Base-by-base conservation (phyloP, 2,329 filamentous ascomycete species). In the Cladosporium austrohemisphaericum region DNA sequence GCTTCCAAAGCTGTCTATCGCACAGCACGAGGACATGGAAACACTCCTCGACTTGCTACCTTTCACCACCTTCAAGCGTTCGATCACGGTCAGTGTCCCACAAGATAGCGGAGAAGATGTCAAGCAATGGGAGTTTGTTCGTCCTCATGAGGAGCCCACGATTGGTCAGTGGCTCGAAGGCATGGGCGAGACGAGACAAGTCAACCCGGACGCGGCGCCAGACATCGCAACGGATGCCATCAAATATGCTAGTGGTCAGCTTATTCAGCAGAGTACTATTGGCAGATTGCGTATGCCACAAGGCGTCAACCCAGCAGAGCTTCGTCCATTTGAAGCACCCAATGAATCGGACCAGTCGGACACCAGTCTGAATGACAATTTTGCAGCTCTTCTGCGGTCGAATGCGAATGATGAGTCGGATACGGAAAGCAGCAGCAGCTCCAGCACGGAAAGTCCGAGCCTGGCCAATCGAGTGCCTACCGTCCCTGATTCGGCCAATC, bases 91-190 rank as follows among this genome's bases (percentile, higher is more conserved):
- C 5, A 33, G 23, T 9, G n/a, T 8, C 5, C 5, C n/a, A 11
- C 9, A 16, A 4, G 19, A 20, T 4, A 5, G n/a, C 7, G 28
- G 32, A 13, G 16, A 16, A 9, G 33, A 25, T 4, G 11, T 33
- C n/a, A 28, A 10, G 10, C 31, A 18, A 4, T 37, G 23, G 55
- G 55, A 53, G 37, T 31, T 55, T 47, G 51, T 48, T 19, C 23
- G 16, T 37, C 35, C 50, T 31, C 14, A n/a, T 3, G 23, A 36
- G 8, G 33, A 38, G 26, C 52, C 50, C 11, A 51, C 38, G 13
- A 51, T 62, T 8, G 47, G 51, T 19, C 55, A 59, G 35, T 64
- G 61, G 60, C 41, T 61, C 1, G 36, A 33, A 2, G 61, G 60
- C 11, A 55, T 59, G 26, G 60, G 58, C 4, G 26, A 57, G 22